phyloP scores from a whole-genome alignment of 2,329 filamentous ascomycete genomes.

The Colletotrichum australisinense region DNA sequence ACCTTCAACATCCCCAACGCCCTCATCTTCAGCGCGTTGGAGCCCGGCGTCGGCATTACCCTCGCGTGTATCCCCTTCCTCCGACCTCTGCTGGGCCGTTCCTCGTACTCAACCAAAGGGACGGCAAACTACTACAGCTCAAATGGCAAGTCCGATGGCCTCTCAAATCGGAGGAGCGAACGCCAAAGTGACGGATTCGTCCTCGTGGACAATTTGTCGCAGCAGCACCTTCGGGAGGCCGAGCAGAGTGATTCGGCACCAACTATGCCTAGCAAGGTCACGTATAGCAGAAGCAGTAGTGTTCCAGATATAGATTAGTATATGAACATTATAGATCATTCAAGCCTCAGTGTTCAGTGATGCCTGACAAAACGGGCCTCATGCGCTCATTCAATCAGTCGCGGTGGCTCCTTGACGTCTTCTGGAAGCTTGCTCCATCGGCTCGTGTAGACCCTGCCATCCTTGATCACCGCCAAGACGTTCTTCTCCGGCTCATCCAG shows the following conservation, averaged over 20 bases:
- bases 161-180: neutral
- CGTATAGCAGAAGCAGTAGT: neutral
- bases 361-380: too few species aligned
- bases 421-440: slow-evolving; percentile 40
- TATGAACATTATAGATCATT: neutral
- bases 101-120: slow-evolving; percentile 26
- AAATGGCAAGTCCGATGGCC: neutral
- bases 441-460: slow-evolving; percentile 56
- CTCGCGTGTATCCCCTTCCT: slow-evolving; percentile 54
- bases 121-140: slow-evolving; percentile 28
- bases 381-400: slow-evolving; percentile 16
- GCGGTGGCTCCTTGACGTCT: slow-evolving; percentile 33
- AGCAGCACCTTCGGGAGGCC: neutral
- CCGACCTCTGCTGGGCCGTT: slow-evolving; percentile 49
- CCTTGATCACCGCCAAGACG: slow-evolving; percentile 64
- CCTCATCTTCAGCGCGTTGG: slow-evolving; percentile 49
- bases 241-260: neutral
- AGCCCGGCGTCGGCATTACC: slow-evolving; percentile 52
- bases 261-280: neutral
- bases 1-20: slow-evolving; percentile 48
- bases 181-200: slow-evolving; percentile 10
- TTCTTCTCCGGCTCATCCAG: slow-evolving; percentile 59
- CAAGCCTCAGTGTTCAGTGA: neutral
- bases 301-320: neutral
- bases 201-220: neutral